Evolutionary conservation across 164 flowering plant genomes (phyloP), one percentile per base, ranked within the genome.

Genomic region (grape (Vitis vinifera)): DNA sequence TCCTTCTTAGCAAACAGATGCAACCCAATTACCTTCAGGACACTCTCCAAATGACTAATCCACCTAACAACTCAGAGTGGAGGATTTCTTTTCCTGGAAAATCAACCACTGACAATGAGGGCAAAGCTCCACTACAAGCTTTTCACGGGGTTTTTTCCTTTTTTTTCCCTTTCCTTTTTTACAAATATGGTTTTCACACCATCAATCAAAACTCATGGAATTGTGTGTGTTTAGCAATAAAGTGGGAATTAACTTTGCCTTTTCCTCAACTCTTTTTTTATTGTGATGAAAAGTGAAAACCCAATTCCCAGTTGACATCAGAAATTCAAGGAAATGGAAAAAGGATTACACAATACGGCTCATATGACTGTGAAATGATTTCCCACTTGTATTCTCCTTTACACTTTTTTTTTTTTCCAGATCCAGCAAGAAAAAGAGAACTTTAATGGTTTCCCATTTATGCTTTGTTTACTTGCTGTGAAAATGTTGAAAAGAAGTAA

Each of bases 221-320:
- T 37, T 37, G 7, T 37, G 44, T 37, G 44, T 37, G 44, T 37
- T 37, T 37, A 37, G 44, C 44, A 52, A 2, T 23, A 50, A 56
- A 9, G 31, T 11, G 9, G 29, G 47, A 8, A 62, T 16, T 65
- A 51, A 47, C 68, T 47, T 61, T 17, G 8, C n/a, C 72, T 68
- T 57, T 59, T 51, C 68, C 68, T 49, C 37, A 13, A 63, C 48
- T 3, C 27, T 69, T 61, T 57, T 55, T 48, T 55, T 71, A 67
- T 65, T 65, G 80, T 70, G 73, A 63, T 15, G 29, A 71, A 72
- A 75, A 72, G 76, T 56, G 53, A 71, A 65, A 63, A 49, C 67
- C 62, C 63, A 67, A 53, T 60, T 2, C 23, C 51, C 63, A 49
- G 50, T 66, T 66, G 71, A 69, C 66, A 73, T 59, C 73, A 65